Evolutionary conservation across 139 green algal genomes (phyloP), one percentile per base, ranked within the genome.

Genomic region (Closterium sp.): DNA sequence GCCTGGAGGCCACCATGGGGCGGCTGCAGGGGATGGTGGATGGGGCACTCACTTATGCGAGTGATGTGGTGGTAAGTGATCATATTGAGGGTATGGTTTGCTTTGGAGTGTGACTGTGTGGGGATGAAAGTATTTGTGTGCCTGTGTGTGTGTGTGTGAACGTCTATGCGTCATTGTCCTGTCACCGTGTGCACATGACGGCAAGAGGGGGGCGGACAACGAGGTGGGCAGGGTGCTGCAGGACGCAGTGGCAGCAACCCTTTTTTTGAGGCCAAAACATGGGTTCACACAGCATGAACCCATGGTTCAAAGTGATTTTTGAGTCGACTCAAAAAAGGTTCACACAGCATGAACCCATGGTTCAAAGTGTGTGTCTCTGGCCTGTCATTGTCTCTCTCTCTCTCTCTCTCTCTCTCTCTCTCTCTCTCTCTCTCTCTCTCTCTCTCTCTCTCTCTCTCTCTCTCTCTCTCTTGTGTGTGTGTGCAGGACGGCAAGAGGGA

Each of bases 251-350:
- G 95, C 97, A 2, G 89, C 95, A 16, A 95, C 98, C 84, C 97
- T 97, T 0, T 94, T 94, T 91, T 94, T 98, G 32, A 94, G 87
- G 4, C 84, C 89, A 2, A 90, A 96, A 9, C 95, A 97, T 43
- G 97, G 99, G 90, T 96, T 98, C 90, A 92, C 94, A 38, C 90
- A 98, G 33, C 96, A 98, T 91, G 95, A 97, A 36, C 97, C 98
- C 93, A 97, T 92, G 87, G 91, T 97, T 89, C 90, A 93, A 85
- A 85, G 90, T 19, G 19, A 33, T 12, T 16, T 16, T 16, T 83
- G 10, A 10, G 16, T 28, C 64, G 64, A 83, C 64, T 28, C 12
- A 10, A 16, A 16, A 28, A 10, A 83, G 64, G 64, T 83, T 10
- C 64, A 83, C 12, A 10, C 16, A 83, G 12, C 10, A 28, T 83